Percentiles rank a stretch among this genome's conserved stretches.
phyloP scores from a whole-genome alignment of 1,284 basidiomycete species.

The Mixia osmundae region DNA sequence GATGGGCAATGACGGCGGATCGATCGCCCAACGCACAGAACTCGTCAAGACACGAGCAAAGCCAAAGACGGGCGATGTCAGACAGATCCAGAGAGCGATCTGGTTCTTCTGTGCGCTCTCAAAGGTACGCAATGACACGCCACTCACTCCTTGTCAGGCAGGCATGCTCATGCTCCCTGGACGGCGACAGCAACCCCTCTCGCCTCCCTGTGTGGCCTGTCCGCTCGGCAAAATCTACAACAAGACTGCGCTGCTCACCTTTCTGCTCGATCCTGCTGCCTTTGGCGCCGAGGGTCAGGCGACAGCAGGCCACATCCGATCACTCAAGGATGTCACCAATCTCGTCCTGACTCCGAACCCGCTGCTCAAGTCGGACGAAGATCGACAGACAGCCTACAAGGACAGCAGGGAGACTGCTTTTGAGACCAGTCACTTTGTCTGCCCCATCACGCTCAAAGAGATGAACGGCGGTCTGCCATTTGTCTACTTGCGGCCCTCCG shows the following conservation, averaged over 20 bases:
- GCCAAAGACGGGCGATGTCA: conserved; percentile 61
- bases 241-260: conserved; percentile 73
- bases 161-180: not conserved
- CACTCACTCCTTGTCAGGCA: not conserved
- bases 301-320: conserved; percentile 44
- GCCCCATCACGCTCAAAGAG: conserved; percentile 69
- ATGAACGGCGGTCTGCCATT: conserved; percentile 80
- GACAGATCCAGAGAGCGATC: conserved; percentile 55
- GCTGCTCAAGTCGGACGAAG: conserved; percentile 17
- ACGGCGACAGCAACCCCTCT: conserved; percentile 38
- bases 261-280: conserved; percentile 36
- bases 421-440: conserved; percentile 42
- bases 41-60: conserved; percentile 50
- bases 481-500: conserved; percentile 59
- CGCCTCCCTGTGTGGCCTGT: conserved; percentile 67
- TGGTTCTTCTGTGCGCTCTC: conserved; percentile 83
- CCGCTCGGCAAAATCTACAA: conserved; percentile 79
- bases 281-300: conserved; percentile 17
- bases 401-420: conserved; percentile 6
- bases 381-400: conserved; percentile 3
- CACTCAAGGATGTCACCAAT: conserved; percentile 67
- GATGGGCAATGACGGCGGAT: conserved; percentile 17
- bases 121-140: conserved; percentile 33
- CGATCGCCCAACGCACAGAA: conserved; percentile 58
- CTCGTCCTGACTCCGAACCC: conserved; percentile 55